Conservation (phyloP, 2,329 filamentous ascomycete genomes). For the Phialemoniopsis sp. region DNA sequence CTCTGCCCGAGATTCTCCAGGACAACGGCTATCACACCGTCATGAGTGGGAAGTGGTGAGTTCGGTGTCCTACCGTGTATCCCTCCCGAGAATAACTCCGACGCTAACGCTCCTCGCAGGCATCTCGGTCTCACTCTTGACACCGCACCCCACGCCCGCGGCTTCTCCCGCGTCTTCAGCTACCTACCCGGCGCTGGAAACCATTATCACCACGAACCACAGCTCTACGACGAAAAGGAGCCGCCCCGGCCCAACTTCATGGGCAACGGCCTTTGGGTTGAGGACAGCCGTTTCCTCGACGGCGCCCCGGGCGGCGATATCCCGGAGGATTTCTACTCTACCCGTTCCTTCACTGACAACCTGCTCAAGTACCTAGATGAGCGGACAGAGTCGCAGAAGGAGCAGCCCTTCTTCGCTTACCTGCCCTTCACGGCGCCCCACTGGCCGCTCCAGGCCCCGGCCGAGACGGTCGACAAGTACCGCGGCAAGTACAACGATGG, state of each 20-base stretch:
- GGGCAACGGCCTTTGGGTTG: conserved; percentile 28
- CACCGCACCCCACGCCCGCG: conserved; percentile 46
- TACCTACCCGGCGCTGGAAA: conserved; percentile 57
- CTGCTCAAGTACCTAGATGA: conserved; percentile 46
- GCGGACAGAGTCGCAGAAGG: conserved; percentile 28
- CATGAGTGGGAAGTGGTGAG: conserved; percentile 56
- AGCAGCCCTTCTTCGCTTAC: conserved; percentile 53
- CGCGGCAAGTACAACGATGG: conserved; percentile 57
- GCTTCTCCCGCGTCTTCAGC: conserved; percentile 56
- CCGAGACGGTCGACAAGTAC: conserved; percentile 51
- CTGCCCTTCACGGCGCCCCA: conserved; percentile 59
- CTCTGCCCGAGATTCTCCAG: conserved; percentile 52
- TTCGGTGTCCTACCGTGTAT: too few species aligned
- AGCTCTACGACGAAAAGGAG: conserved; percentile 16
- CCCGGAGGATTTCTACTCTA: conserved; percentile 48
- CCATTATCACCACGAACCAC: conserved; percentile 45
- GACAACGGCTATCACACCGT: conserved; percentile 57
- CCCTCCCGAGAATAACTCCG: too few species aligned
- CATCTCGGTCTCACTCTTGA: conserved; percentile 44
- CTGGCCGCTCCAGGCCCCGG: conserved; percentile 58
- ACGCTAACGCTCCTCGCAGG: too few species aligned
- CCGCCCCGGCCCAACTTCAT: conserved; percentile 34
- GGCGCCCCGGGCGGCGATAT: conserved; percentile 25
- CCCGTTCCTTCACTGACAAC: conserved; percentile 46
- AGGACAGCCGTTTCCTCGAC: conserved; percentile 27